Percentiles rank a stretch among this genome's conserved stretches.
These are phyloP conservation scores for Saxispiralis lemnorum DNA, from an alignment of 495 filamentous ascomycete genomes.

Conservation along the genomic window DNA sequence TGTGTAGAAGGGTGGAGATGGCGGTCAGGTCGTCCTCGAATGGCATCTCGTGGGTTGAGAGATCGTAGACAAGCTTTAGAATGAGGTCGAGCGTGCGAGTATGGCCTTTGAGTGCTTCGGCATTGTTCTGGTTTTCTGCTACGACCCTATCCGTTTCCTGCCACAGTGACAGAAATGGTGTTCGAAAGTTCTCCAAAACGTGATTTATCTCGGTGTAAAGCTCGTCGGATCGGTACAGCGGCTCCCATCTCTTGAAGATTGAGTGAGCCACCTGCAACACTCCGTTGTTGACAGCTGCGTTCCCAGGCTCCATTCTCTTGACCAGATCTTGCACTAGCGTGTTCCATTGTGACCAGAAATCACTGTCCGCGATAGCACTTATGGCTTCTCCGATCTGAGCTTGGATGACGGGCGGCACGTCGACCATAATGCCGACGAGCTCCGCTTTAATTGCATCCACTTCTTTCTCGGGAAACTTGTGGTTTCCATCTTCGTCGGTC, in stretches of 20 bases:
- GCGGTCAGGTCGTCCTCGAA: slow-evolving; percentile 70
- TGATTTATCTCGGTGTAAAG: slow-evolving; percentile 90
- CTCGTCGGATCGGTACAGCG: slow-evolving; percentile 74
- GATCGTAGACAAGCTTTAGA: slow-evolving; percentile 81
- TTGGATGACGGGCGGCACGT: slow-evolving; percentile 69
- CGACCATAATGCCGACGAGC: slow-evolving; percentile 91
- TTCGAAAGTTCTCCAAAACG: slow-evolving; percentile 65
- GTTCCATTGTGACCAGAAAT: slow-evolving; percentile 92
- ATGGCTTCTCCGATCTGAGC: slow-evolving; percentile 89
- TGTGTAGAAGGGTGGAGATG: slow-evolving; percentile 66
- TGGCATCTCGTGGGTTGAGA: slow-evolving; percentile 89
- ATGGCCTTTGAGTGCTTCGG: slow-evolving; percentile 48
- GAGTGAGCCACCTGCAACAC: slow-evolving; percentile 94
- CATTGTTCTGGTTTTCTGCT: slow-evolving; percentile 54
- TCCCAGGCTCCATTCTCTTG: slow-evolving; percentile 57
- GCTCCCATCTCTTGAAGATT: slow-evolving; percentile 92
- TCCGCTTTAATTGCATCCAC: slow-evolving; percentile 80
- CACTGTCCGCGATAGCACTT: slow-evolving; percentile 90
- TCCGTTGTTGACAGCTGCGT: slow-evolving; percentile 70
- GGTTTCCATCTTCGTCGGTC: slow-evolving; percentile 74
- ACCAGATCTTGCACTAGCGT: slow-evolving; percentile 86
- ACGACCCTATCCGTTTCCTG: slow-evolving; percentile 66
- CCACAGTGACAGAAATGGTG: slow-evolving; percentile 56
- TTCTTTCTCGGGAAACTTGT: slow-evolving; percentile 66
- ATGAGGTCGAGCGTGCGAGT: slow-evolving; percentile 72